phyloP scores from a whole-genome alignment of 352 stramenopile species.

The Globisporangium viniferum region DNA sequence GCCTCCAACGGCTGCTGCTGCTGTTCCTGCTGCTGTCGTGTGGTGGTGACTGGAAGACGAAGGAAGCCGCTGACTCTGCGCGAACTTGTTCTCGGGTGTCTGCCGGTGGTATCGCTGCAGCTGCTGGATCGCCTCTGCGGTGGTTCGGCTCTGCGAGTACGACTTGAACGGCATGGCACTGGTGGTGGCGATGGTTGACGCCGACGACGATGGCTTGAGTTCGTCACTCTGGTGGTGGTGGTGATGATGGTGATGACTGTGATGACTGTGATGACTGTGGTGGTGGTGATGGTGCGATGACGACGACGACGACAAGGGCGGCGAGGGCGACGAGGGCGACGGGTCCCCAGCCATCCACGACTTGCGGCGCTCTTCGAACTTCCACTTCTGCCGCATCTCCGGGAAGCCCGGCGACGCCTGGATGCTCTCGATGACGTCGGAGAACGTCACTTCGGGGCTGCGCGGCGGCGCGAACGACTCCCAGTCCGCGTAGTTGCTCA shows the following conservation, averaged over 20 bases:
- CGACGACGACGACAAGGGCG: neutral
- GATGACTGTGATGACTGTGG: neutral
- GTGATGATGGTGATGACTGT: neutral
- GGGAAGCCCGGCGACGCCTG: slow-evolving; percentile 39
- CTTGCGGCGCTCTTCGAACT: slow-evolving; percentile 59
- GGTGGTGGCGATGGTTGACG: slow-evolving; percentile 15
- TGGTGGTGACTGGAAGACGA: slow-evolving; percentile 14
- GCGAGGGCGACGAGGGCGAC: slow-evolving; percentile 8
- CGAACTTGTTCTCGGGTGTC: slow-evolving; percentile 6
- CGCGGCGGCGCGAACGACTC: slow-evolving; percentile 51
- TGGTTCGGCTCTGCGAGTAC: slow-evolving; percentile 30
- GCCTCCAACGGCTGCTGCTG: neutral
- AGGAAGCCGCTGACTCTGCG: slow-evolving; percentile 30
- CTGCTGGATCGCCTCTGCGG: slow-evolving; percentile 17
- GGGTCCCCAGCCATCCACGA: slow-evolving; percentile 72
- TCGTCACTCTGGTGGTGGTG: slow-evolving; percentile 18
- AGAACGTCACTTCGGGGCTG: slow-evolving; percentile 69
- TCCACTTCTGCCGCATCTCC: slow-evolving; percentile 46
- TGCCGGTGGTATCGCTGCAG: slow-evolving; percentile 19
- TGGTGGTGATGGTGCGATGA: neutral
- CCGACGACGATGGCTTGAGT: neutral
- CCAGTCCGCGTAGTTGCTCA: slow-evolving; percentile 69
- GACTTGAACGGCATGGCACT: slow-evolving; percentile 26
- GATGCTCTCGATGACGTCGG: slow-evolving; percentile 70
- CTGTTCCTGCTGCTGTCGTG: slow-evolving; percentile 1